Evolutionary conservation across 1,284 basidiomycete species (phyloP), one percentile per base, ranked within the genome.

Genomic region (Athelia sp.): DNA sequence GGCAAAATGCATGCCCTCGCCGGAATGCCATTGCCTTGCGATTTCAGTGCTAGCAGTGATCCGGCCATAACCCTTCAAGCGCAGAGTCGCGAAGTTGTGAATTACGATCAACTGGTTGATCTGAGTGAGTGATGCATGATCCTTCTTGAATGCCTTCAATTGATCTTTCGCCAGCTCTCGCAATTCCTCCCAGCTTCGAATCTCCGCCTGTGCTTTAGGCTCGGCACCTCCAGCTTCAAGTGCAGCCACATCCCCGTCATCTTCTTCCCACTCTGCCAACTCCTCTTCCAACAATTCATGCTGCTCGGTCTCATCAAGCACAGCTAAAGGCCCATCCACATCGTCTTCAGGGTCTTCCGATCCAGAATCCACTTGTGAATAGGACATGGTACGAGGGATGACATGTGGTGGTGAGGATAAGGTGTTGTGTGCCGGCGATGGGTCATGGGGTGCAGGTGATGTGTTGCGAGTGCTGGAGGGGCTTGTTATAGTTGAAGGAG

Each of bases 31-130:
- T 50, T 68, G 67, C 1, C 24, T 22, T 22, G 65, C 64, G 56
- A 72, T 67, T 35, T 66, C 47, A 3, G 52, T 1, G 52, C 68
- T 71, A 21, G 69, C 67, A 8, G 48, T 46, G 17, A 70, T 65
- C 0, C 48, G 21, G 3, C 29, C 14, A 34, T 43, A n/a, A 18
- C 56, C 55, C 43, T 56, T 54, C 38, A 58, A 34, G 17, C 46
- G 48, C 6, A 58, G 47, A 2, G 47, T 58, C 21, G 55, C 52
- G 51, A 58, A 58, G 38, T 56, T 58, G 15, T 10, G 17, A 32
- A 58, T 29, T 22, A 58, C 47, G 38, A 58, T 38, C 21, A 53
- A 38, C 49, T 58, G 55, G 31, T 49, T 58, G 48, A 36, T 34
- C 29, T 48, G 47, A 4, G 32, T 32, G 24, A 44, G 46, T 24